phyloP scores from a whole-genome alignment of 2,329 filamentous ascomycete genomes.

The Hypoxylon sp. region DNA sequence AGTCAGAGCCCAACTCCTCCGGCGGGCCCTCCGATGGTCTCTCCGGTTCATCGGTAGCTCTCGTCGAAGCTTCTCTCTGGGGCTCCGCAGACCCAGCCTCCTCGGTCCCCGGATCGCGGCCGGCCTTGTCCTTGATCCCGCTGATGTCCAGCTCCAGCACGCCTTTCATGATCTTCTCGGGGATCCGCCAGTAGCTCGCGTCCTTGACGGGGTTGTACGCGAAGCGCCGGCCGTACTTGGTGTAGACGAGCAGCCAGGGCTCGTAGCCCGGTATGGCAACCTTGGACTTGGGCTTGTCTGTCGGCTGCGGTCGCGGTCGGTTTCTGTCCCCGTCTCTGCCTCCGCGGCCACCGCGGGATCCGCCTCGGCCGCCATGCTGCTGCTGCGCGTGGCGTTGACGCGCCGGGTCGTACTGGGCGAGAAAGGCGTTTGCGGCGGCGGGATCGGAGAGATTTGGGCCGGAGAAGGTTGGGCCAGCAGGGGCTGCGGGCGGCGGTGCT shows the following conservation, averaged over 20 bases:
- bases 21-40: constrained; percentile 57
- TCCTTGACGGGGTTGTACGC: constrained; percentile 88
- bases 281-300: constrained; percentile 83
- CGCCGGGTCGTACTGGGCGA: constrained; percentile 59
- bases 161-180: constrained; percentile 82
- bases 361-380: constrained; percentile 52
- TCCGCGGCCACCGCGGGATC: constrained; percentile 58
- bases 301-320: constrained; percentile 70
- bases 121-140: constrained; percentile 67
- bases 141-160: constrained; percentile 77
- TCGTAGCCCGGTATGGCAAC: constrained; percentile 80
- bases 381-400: constrained; percentile 48
- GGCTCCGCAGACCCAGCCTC: constrained; percentile 21
- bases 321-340: constrained; percentile 60
- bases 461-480: constrained; percentile 15
- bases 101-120: constrained; percentile 32
- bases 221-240: constrained; percentile 87
- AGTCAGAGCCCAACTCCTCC: constrained; percentile 70
- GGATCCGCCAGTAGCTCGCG: constrained; percentile 94
- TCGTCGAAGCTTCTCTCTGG: constrained; percentile 40
- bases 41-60: constrained; percentile 54
- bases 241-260: constrained; percentile 93
- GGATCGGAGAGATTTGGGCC: constrained; percentile 58
- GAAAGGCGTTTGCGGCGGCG: constrained; percentile 66
- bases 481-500: constrained; percentile 26